These are phyloP conservation scores for Beauveria bassiana DNA, from an alignment of 2,329 filamentous ascomycete genomes.

Conservation along the genomic window DNA sequence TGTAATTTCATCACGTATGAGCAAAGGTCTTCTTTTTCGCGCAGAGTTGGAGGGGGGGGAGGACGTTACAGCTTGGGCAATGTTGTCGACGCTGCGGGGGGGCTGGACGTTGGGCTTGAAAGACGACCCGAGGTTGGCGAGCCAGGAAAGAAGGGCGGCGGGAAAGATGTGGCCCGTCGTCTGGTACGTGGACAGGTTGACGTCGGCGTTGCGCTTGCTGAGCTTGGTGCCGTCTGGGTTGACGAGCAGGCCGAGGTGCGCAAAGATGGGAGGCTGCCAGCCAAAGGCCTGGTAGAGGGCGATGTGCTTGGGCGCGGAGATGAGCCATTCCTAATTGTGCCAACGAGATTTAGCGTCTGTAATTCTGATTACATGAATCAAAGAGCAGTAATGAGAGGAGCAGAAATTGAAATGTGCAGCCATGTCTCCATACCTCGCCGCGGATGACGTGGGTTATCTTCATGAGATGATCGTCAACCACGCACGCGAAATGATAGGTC, in stretches of 20 bases:
- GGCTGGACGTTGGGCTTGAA: conserved; percentile 21
- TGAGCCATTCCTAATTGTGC: conserved; percentile 68
- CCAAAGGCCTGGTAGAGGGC: conserved; percentile 69
- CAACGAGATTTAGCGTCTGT: not conserved
- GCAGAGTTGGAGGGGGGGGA: not conserved
- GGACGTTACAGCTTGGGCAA: conserved; percentile 54
- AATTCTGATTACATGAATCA: not conserved
- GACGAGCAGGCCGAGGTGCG: conserved; percentile 70
- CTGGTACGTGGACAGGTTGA: conserved; percentile 44
- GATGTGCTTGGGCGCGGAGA: conserved; percentile 72
- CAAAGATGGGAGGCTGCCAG: conserved; percentile 67
- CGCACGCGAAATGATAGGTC: conserved; percentile 95
- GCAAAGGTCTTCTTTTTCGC: not conserved
- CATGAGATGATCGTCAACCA: conserved; percentile 95
- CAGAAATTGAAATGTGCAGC: too few relatives aligned
- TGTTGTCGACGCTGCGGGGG: conserved; percentile 50
- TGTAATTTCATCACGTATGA: conserved; percentile 22
- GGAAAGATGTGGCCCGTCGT: conserved; percentile 38
- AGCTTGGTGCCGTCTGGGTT: conserved; percentile 65
- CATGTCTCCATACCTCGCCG: conserved; percentile 42
- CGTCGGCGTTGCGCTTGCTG: conserved; percentile 67
- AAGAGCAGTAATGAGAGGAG: not conserved
- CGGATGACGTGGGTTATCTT: conserved; percentile 91
- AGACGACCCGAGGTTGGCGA: conserved; percentile 55
- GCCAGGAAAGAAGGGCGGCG: conserved; percentile 63